Conservation (phyloP, 1,284 basidiomycete genomes). For the Chondrostereum purpureum region DNA sequence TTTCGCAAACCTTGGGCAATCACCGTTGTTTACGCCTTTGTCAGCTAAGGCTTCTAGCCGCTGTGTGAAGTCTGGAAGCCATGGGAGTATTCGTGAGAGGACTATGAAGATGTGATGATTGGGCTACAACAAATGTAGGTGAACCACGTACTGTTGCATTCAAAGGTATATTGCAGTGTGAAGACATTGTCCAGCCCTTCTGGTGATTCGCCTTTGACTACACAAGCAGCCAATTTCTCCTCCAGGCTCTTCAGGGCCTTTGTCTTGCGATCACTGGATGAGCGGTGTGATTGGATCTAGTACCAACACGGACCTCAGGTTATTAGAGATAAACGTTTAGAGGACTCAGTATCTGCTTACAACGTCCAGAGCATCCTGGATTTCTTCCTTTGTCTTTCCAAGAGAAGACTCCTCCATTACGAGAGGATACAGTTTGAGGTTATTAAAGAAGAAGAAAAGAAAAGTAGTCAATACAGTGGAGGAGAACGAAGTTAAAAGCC, state of each 20-base stretch:
- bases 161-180: constrained; percentile 65
- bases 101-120: constrained; percentile 38
- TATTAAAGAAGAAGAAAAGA: too few relatives aligned
- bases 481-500: too few relatives aligned
- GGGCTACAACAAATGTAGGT: neutral
- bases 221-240: constrained; percentile 49
- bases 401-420: constrained; percentile 14
- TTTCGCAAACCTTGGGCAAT: constrained; percentile 8
- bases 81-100: constrained; percentile 49
- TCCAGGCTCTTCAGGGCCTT: constrained; percentile 53
- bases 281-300: constrained; percentile 57
- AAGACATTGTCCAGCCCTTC: constrained; percentile 49
- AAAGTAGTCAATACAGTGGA: too few relatives aligned
- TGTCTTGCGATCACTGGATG: constrained; percentile 41
- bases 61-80: constrained; percentile 39
- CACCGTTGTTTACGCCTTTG: constrained; percentile 32
- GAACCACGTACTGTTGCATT: constrained; percentile 60
- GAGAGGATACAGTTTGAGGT: too few relatives aligned
- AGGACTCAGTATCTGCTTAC: constrained; percentile 34
- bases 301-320: neutral
- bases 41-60: constrained; percentile 34
- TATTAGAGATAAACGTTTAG: neutral
- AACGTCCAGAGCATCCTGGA: constrained; percentile 63
- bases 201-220: constrained; percentile 32
- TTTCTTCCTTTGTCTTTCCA: constrained; percentile 32